phyloP scores from a whole-genome alignment of 441 rosid species.

The Isatis lusitanica region DNA sequence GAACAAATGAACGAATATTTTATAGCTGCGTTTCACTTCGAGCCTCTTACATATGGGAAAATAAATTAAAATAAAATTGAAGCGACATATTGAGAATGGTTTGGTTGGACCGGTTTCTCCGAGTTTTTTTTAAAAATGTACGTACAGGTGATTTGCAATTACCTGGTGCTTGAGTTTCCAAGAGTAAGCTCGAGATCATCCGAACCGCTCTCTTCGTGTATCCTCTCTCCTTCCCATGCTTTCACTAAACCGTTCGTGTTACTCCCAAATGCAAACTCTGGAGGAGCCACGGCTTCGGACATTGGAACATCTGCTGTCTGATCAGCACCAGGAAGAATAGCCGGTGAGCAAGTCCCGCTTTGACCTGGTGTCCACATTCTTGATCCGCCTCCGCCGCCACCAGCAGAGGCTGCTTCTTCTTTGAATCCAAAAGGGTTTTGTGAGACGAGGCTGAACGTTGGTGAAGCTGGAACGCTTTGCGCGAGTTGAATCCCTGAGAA shows the following conservation, averaged over 20 bases:
- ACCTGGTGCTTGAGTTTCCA: slow-evolving; percentile 66
- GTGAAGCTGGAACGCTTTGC: slow-evolving; percentile 59
- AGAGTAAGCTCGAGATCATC: slow-evolving; percentile 82
- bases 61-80: slow-evolving; percentile 3
- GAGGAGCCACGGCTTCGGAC: slow-evolving; percentile 46
- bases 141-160: slow-evolving; percentile 17
- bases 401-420: slow-evolving; percentile 44
- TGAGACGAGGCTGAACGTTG: slow-evolving; percentile 63
- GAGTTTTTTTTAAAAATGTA: not conserved
- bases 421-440: slow-evolving; percentile 57
- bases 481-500: slow-evolving; percentile 61
- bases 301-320: slow-evolving; percentile 64
- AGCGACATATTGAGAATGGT: slow-evolving; percentile 20
- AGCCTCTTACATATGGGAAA: slow-evolving; percentile 13
- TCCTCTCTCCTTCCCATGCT: slow-evolving; percentile 83
- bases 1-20: slow-evolving; percentile 25
- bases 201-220: slow-evolving; percentile 69
- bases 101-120: slow-evolving; percentile 9
- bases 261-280: slow-evolving; percentile 74
- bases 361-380: slow-evolving; percentile 70
- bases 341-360: slow-evolving; percentile 81
- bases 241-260: slow-evolving; percentile 56
- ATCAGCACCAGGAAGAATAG: slow-evolving; percentile 50
- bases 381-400: slow-evolving; percentile 43
- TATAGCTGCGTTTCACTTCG: slow-evolving; percentile 19